Conservation (phyloP, 306 rosid genomes). For the Heteromeles arbutifolia region DNA sequence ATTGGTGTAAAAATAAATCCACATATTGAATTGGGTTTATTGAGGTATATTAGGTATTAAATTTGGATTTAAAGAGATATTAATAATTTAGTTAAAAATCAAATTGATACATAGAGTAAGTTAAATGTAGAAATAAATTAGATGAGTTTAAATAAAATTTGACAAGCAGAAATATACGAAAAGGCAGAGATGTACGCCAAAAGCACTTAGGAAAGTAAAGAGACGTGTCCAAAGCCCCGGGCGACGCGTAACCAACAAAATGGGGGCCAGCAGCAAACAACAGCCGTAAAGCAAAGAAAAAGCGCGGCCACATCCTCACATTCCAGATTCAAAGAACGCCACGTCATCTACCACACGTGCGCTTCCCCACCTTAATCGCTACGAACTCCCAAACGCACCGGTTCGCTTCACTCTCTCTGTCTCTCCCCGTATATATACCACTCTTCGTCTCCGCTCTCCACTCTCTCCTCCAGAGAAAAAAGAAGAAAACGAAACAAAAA, state of each 20-base stretch:
- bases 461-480: background rate
- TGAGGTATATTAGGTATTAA: too few species aligned
- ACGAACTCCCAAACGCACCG: slow-evolving; percentile 8
- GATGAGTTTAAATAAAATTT: too few species aligned
- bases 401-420: background rate
- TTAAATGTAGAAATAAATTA: too few species aligned
- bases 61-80: too few species aligned
- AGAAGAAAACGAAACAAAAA: background rate
- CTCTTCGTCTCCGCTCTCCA: background rate
- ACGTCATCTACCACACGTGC: slow-evolving; percentile 7
- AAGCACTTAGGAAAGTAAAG: background rate
- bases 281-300: slow-evolving; percentile 1
- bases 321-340: background rate
- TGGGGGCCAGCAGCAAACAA: background rate
- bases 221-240: background rate
- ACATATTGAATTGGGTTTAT: too few species aligned
- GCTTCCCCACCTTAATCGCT: background rate
- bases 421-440: background rate
- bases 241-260: background rate
- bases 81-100: too few species aligned
- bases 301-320: background rate
- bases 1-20: too few species aligned
- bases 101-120: too few species aligned
- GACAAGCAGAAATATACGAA: too few species aligned
- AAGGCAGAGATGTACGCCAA: too few species aligned